Base-by-base conservation (phyloP, 768 basidiomycete species). In the Tylopilus vinaceipallidus region DNA sequence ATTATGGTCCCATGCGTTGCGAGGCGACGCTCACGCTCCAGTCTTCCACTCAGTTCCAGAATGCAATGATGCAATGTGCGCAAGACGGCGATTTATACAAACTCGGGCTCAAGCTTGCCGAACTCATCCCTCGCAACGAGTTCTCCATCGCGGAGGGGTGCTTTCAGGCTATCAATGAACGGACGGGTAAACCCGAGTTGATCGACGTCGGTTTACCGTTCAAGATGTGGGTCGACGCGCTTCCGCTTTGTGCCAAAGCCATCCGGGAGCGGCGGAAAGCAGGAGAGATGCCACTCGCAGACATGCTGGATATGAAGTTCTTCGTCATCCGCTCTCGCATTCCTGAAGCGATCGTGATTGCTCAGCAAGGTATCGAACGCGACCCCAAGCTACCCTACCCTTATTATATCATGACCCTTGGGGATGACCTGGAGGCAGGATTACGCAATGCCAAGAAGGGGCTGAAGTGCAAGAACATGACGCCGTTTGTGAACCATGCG, bases 251-350 rank as follows among this genome's bases (percentile, higher is more conserved):
- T 56, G 82, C 83, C 6, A 69, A 69, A 24, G 80, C 74, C 10
- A 75, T 85, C 35, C 75, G 81, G 10, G 66, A 60, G 17, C 71
- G 64, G 48, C 72, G 73, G 6, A 67, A 66, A 16, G 65, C 71
- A 0, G 61, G 59, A 3, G 79, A 82, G 45, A 59, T 42, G 12
- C 80, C 83, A 55, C 55, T 19, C 3, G 84, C 83, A 2, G 82
- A 84, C 55, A 80, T 84, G 44, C 58, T 86, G n/a, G 81, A 84
- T 30, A 77, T 84, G 69, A 84, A 86, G 58, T 79, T 62, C 58
- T 56, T 59, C 41, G 75, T 84, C 53, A 73, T 81, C 66, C 71
- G 68, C 42, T 67, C 70, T 37, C 74, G 75, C 8, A 61, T 79
- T 19, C 63, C 67, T 0, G 75, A 81, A 2, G 81, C 81, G 2